phyloP scores from a whole-genome alignment of 108 stramenopile genomes.

The Parmales sp. region DNA sequence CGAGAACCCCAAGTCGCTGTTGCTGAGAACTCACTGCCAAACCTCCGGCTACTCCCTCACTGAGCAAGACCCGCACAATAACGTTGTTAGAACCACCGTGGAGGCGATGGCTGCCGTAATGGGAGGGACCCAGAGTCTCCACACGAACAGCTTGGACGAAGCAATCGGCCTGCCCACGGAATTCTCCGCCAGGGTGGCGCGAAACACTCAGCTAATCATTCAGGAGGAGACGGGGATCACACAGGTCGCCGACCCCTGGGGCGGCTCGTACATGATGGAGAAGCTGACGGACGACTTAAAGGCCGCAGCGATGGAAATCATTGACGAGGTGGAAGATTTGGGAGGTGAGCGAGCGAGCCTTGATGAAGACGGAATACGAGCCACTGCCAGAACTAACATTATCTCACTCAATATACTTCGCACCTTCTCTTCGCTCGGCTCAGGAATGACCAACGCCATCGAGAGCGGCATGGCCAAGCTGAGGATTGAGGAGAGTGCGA shows the following conservation, averaged over 20 bases:
- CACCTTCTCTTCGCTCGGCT: no score
- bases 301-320: constrained; percentile 72
- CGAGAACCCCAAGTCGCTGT: constrained; percentile 74
- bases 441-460: constrained; percentile 96
- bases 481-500: constrained; percentile 91
- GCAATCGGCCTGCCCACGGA: constrained; percentile 93
- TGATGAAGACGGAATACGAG: no score
- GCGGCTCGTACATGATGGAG: constrained; percentile 96
- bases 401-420: no score
- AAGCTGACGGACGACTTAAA: constrained; percentile 82
- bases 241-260: constrained; percentile 84
- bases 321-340: constrained; percentile 76
- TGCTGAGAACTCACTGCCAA: constrained; percentile 92
- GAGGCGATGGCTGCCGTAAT: constrained; percentile 95
- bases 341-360: no score
- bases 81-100: constrained; percentile 90
- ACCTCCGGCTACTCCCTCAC: constrained; percentile 90
- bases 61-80: constrained; percentile 95
- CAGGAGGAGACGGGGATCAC: constrained; percentile 93
- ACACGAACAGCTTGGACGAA: constrained; percentile 98
- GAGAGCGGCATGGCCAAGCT: constrained; percentile 89
- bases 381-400: no score
- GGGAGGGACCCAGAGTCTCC: constrained; percentile 95
- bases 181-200: constrained; percentile 87
- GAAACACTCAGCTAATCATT: constrained; percentile 92